Evolutionary conservation across 345 rosid genomes (phyloP), one percentile per base, ranked within the genome.

Genomic region (Citrus mangshanensis): DNA sequence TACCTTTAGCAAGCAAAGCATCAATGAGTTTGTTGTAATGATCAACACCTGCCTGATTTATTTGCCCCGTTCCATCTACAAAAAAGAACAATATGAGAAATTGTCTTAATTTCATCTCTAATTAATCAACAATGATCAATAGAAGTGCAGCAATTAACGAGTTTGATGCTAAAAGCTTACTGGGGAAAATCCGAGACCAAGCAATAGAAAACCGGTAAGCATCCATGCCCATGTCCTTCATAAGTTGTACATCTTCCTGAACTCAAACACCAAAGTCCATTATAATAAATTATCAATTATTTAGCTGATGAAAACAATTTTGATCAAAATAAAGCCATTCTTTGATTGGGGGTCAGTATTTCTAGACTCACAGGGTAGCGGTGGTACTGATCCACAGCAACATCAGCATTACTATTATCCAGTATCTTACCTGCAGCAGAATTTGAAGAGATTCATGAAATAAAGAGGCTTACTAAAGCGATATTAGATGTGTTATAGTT

Each of bases 141-240:
- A 21, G 4, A 12, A 1, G 18, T 28, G 28, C 30, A 12, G 6
- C 6, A 13, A 13, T 25, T 28, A 6, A 4, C 0, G 7, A 30
- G 51, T 46, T 13, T 65, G 68, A 51, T 49, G 46, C n/a, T 10
- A 75, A 28, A 28, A 59, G 75, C 84, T 80, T 89, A 94, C 99
- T 85, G 5, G 98, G 97, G 81, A 87, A 96, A 76, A 96, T 93
- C 56, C 99, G 90, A 58, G 97, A n/a, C 98, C 99, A 96, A 1
- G 99, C 89, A 68, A 96, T 90, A 9, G 99, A 96, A 76, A 96
- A 92, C 79, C 98, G 78, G 28, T 89, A 94, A 73, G 99, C 91
- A 80, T 96, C 98, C 97, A 94, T 88, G 30, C 99, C 97, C 94
- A 96, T 87, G 75, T 93, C 91, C 86, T 94, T 96, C 97, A 96